phyloP scores from a whole-genome alignment of 1,139 yeast species.

The Taiozyma sp. region DNA sequence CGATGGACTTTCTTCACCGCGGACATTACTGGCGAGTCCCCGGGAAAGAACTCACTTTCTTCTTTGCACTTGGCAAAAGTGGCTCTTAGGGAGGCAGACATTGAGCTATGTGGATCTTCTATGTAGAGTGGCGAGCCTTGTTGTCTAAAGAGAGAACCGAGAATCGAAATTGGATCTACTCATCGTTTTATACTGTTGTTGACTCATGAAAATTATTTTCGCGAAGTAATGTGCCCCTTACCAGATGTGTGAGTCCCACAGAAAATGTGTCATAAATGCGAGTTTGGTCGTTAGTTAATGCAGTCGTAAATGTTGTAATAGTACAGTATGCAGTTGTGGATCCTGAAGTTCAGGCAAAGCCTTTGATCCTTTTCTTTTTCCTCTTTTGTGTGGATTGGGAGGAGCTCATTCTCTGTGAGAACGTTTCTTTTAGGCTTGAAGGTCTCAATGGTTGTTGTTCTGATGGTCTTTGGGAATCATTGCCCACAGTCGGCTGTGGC shows the following conservation, averaged over 20 bases:
- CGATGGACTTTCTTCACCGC: background rate
- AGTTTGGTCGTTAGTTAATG: background rate
- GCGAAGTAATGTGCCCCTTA: background rate
- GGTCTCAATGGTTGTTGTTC: constrained; percentile 1
- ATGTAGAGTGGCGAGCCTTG: background rate
- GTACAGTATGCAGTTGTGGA: background rate
- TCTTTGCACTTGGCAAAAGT: constrained; percentile 66
- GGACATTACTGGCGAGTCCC: background rate
- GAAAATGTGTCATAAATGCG: background rate
- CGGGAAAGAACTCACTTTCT: constrained; percentile 33
- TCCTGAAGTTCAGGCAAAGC: constrained; percentile 6
- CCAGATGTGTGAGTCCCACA: background rate
- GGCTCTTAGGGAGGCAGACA: constrained; percentile 65
- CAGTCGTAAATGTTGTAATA: background rate
- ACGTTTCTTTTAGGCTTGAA: background rate
- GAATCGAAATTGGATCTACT: background rate
- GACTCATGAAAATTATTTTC: constrained; percentile 2
- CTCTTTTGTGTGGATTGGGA: constrained; percentile 2
- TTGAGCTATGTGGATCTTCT: constrained; percentile 19
- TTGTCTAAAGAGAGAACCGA: background rate
- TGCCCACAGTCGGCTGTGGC: constrained; percentile 1
- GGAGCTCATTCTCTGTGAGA: background rate
- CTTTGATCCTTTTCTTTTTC: constrained; percentile 9
- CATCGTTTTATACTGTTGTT: background rate
- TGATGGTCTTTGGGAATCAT: background rate